Conservation (phyloP, 805 yeast species). For the Candida endomychidarum region DNA sequence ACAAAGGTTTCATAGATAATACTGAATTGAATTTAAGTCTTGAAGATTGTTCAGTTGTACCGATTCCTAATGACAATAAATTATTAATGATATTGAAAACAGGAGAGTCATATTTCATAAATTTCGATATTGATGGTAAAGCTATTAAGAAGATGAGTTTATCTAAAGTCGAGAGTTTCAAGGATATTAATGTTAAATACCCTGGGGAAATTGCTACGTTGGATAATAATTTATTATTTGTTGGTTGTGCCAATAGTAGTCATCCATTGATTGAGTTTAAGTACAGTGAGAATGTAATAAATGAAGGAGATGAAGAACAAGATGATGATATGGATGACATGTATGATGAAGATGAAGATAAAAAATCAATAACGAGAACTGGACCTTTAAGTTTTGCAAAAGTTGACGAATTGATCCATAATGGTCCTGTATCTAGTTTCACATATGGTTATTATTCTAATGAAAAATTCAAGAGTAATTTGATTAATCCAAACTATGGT, state of each 20-base stretch:
- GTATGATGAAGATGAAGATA: conserved; percentile 22
- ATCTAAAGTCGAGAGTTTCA: conserved; percentile 32
- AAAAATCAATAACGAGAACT: conserved; percentile 14
- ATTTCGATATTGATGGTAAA: conserved; percentile 44
- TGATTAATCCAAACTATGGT: conserved; percentile 63
- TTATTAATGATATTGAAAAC: conserved; percentile 29
- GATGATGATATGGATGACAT: conserved; percentile 42
- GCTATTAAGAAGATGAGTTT: conserved; percentile 35
- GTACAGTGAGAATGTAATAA: conserved; percentile 19
- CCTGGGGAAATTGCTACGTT: conserved; percentile 45
- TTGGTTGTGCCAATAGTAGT: conserved; percentile 62
- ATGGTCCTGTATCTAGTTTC: conserved; percentile 74
- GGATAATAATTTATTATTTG: conserved; percentile 48
- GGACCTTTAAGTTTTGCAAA: conserved; percentile 36
- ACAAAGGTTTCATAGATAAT: conserved; percentile 45
- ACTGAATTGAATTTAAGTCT: conserved; percentile 51
- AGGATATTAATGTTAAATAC: conserved; percentile 34
- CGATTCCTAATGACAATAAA: conserved; percentile 37
- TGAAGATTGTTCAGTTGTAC: conserved; percentile 48
- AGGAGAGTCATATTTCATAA: conserved; percentile 36
- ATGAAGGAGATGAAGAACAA: conserved; percentile 11
- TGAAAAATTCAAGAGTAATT: conserved; percentile 55
- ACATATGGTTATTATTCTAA: conserved; percentile 61
- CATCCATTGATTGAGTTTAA: conserved; percentile 49
- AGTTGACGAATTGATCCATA: conserved; percentile 56